These are phyloP conservation scores for Podospora sp. DNA, from an alignment of 495 filamentous ascomycete genomes.

Conservation along the genomic window DNA sequence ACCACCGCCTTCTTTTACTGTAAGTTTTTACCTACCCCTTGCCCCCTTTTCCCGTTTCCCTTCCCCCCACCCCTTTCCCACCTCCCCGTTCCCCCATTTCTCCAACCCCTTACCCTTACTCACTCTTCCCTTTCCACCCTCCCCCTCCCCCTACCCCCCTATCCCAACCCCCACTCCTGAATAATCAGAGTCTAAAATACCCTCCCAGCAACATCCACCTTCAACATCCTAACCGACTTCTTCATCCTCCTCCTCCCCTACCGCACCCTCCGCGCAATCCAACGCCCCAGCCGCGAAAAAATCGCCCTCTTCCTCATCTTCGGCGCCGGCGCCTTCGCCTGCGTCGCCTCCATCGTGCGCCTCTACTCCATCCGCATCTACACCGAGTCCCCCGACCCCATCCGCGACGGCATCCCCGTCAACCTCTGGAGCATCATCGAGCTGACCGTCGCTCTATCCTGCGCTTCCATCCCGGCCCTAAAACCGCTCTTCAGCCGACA, in stretches of 20 bases:
- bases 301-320: conserved; percentile 52
- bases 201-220: conserved; percentile 45
- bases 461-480: conserved; percentile 53
- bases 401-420: conserved; percentile 35
- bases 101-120: conserved; percentile 5
- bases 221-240: conserved; percentile 56
- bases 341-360: conserved; percentile 47
- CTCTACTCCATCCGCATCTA: conserved; percentile 45
- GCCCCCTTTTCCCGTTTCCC: not conserved
- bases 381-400: conserved; percentile 38
- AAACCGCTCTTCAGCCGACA: conserved; percentile 41
- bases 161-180: too few relatives aligned
- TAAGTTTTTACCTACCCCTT: conserved; percentile 26
- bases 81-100: too few relatives aligned
- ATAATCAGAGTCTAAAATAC: too few relatives aligned
- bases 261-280: conserved; percentile 45
- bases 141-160: too few relatives aligned
- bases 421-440: conserved; percentile 55
- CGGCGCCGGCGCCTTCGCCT: conserved; percentile 50
- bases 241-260: conserved; percentile 56
- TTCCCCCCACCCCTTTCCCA: not conserved
- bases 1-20: conserved; percentile 55
- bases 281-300: conserved; percentile 49
- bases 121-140: too few relatives aligned
- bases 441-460: conserved; percentile 53